phyloP scores from a whole-genome alignment of 495 filamentous ascomycete species.

The Glonium stellatum region DNA sequence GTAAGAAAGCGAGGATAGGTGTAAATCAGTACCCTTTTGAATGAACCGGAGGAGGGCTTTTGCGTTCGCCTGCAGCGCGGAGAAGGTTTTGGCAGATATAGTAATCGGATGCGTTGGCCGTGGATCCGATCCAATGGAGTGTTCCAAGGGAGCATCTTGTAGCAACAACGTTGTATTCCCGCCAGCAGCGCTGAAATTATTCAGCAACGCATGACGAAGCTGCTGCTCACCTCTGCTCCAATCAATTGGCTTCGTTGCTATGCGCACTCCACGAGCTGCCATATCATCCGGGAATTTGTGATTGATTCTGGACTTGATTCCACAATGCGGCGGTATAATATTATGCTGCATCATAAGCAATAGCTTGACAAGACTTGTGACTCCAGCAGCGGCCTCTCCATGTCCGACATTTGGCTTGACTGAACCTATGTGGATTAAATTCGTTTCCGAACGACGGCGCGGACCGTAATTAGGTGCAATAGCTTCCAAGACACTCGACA shows the following conservation, averaged over 20 bases:
- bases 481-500: constrained; percentile 28
- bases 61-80: constrained; percentile 33
- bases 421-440: constrained; percentile 28
- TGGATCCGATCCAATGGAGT: constrained; percentile 37
- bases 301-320: constrained; percentile 40
- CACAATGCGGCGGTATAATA: constrained; percentile 34
- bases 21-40: constrained; percentile 43
- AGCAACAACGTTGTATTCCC: constrained; percentile 51
- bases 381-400: constrained; percentile 32
- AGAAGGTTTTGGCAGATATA: constrained; percentile 46
- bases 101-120: constrained; percentile 49
- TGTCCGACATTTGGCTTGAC: constrained; percentile 38
- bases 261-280: constrained; percentile 31
- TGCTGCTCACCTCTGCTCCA: constrained; percentile 19
- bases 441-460: background rate
- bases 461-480: background rate
- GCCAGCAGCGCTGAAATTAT: constrained; percentile 60
- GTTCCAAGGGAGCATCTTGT: constrained; percentile 46
- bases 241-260: constrained; percentile 28
- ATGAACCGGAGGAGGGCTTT: constrained; percentile 41
- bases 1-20: constrained; percentile 58
- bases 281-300: constrained; percentile 30
- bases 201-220: constrained; percentile 53
- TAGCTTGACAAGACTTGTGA: constrained; percentile 34
- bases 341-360: constrained; percentile 38